Evolutionary conservation across 164 flowering plant species (phyloP).

Genomic region (Chimonanthus salicifolius): DNA sequence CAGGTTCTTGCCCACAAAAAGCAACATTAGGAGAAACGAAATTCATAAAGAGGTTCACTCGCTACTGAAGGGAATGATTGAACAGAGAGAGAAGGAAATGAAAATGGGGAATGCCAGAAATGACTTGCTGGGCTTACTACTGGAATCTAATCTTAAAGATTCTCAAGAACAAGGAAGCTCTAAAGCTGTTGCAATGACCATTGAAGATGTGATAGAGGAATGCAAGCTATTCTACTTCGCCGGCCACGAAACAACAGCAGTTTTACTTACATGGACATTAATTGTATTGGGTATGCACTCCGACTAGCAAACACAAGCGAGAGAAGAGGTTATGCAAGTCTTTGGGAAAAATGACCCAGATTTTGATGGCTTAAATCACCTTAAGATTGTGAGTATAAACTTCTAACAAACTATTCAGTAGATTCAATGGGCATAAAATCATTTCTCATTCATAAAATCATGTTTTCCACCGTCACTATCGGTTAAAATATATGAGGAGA

Average conservation of each 20-base stretch:
- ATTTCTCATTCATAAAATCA: too few relatives aligned
- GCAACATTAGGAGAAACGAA: slow-evolving; percentile 5
- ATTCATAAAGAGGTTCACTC: slow-evolving; percentile 2
- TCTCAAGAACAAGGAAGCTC: slow-evolving; percentile 2
- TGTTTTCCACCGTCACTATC: too few relatives aligned
- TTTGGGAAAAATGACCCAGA: slow-evolving; percentile 7
- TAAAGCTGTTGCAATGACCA: slow-evolving; percentile 6
- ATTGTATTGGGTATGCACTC: slow-evolving; percentile 12
- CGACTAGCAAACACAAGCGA: slow-evolving; percentile 10
- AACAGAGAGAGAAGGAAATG: slow-evolving; percentile 11
- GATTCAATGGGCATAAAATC: background rate
- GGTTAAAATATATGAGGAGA: too few relatives aligned
- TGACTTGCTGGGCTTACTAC: slow-evolving; percentile 14
- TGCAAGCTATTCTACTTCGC: slow-evolving; percentile 20
- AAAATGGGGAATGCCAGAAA: slow-evolving; percentile 3
- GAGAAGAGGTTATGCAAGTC: slow-evolving; percentile 13
- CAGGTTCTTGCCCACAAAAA: slow-evolving; percentile 12
- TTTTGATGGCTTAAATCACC: slow-evolving; percentile 9
- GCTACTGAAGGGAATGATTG: slow-evolving; percentile 2
- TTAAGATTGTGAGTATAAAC: slow-evolving; percentile 10
- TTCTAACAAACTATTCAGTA: background rate
- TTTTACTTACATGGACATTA: slow-evolving; percentile 13
- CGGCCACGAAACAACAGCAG: slow-evolving; percentile 17
- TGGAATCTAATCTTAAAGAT: slow-evolving; percentile 3
- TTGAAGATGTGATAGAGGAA: slow-evolving; percentile 15